Base-by-base conservation (phyloP, 2,329 filamentous ascomycete species). In the Trichophyton verrucosum region DNA sequence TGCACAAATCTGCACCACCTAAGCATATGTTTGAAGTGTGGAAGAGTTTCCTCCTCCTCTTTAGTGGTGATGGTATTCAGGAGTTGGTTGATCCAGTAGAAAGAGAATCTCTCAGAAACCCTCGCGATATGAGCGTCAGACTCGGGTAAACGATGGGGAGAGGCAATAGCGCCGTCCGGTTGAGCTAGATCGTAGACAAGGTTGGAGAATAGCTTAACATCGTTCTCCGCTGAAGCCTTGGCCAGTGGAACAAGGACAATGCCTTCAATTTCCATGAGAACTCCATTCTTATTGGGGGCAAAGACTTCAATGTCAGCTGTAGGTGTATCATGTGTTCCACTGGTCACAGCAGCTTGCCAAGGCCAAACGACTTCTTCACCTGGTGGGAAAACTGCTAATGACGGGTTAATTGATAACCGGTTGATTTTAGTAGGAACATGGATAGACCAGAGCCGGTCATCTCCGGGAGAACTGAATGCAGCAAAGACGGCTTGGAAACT, bases 401-500 rank as follows among this genome's bases (percentile, higher is more conserved):
- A 30, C 8, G 51, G 51, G 7, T 56, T 24, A 15, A 46, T 53
- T 22, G 42, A 67, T 61, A 8, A 15, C 6, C 1, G 44, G 44
- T 47, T 20, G 44, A 47, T 47, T 20, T 47, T 47, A 47, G 61
- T 65, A 2, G 67, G 67, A 4, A 67, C 58, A 58, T 65, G 61
- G 3, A 64, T 56, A 3, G 63, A 58, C 60, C 63, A 64, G 5
- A 68, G 55, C 2, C 58, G 49, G 7, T 56, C 65, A 61, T 68
- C 67, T 1, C 63, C 63, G 1, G 66, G 66, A 15, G 46, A 53
- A 0, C 57, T 61, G 20, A 62, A 64, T 2, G 68, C 66, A 3
- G 60, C 57, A 8, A 66, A 51, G 20, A 59, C n/a, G 3, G 61
- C 58, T 47, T 68, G 67, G 36, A 69, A 60, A 3, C 63, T 60